Evolutionary conservation across 2,329 filamentous ascomycete genomes (phyloP).

Genomic region (Exophiala dermatitidis): DNA sequence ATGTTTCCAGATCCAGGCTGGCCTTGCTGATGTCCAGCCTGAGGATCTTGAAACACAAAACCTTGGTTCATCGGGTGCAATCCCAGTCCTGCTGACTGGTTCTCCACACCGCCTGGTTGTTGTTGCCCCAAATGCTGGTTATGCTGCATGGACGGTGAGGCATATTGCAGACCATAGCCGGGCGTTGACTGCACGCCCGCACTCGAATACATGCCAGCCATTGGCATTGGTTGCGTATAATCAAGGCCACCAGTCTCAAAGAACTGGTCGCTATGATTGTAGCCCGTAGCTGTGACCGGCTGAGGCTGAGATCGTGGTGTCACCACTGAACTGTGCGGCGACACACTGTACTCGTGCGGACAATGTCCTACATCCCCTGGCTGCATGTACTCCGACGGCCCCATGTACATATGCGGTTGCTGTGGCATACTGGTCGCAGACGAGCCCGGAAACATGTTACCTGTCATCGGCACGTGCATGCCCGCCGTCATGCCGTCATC

Average conservation of each 20-base stretch:
- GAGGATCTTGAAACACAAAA: too few species aligned
- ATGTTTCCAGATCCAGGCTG: slow-evolving; percentile 2
- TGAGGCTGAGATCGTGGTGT: slow-evolving; percentile 16
- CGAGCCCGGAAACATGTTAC: slow-evolving; percentile 1
- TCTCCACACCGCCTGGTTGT: slow-evolving; percentile 5
- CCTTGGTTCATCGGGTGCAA: slow-evolving; percentile 2
- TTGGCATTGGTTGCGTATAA: slow-evolving; percentile 9
- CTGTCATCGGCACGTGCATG: slow-evolving; percentile 2
- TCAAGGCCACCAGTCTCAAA: slow-evolving; percentile 4
- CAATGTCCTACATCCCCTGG: not conserved
- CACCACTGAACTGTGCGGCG: slow-evolving; percentile 11
- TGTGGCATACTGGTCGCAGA: not conserved
- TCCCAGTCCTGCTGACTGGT: slow-evolving; percentile 12
- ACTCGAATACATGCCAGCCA: slow-evolving; percentile 10
- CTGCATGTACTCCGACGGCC: slow-evolving; percentile 2
- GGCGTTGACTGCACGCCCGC: slow-evolving; percentile 1
- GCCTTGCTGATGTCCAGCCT: not conserved
- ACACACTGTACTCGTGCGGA: slow-evolving; percentile 11
- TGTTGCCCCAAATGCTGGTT: not conserved
- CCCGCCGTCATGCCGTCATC: slow-evolving; percentile 11
- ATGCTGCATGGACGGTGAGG: slow-evolving; percentile 6
- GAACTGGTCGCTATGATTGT: not conserved
- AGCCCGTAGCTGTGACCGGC: slow-evolving; percentile 1
- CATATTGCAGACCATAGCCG: slow-evolving; percentile 12
- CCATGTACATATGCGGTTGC: slow-evolving; percentile 7